Conservation (phyloP, 495 filamentous ascomycete species). For the Parachaetomium inaequale region DNA sequence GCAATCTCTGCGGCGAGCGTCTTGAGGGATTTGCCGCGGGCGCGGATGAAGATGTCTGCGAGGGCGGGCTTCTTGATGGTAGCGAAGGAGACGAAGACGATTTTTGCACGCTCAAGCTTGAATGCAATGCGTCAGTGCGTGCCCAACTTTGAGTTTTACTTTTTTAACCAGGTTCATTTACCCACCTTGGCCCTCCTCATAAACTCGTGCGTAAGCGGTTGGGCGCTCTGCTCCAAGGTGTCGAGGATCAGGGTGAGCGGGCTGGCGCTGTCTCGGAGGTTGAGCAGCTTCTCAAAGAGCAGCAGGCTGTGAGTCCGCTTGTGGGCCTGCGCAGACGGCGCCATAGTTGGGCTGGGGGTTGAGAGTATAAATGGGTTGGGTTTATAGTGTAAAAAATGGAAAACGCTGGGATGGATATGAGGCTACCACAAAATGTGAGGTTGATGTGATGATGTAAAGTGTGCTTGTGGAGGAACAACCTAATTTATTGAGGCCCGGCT, state of each 20-base stretch:
- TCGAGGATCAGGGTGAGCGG: conserved; percentile 85
- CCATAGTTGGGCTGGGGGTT: conserved; percentile 31
- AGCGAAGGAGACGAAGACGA: conserved; percentile 75
- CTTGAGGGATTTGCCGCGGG: conserved; percentile 53
- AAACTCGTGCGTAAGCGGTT: conserved; percentile 68
- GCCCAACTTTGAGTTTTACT: not conserved
- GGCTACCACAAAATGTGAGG: not conserved
- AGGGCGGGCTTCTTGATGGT: conserved; percentile 55
- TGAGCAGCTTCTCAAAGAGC: conserved; percentile 78
- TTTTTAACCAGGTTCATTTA: too few species aligned
- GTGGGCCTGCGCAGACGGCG: conserved; percentile 56
- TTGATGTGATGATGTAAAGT: not conserved
- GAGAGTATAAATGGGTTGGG: not conserved
- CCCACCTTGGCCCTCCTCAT: conserved; percentile 64
- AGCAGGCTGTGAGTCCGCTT: conserved; percentile 82
- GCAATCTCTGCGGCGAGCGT: conserved; percentile 56
- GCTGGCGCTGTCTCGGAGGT: conserved; percentile 70
- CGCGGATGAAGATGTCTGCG: conserved; percentile 61
- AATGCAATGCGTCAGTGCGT: conserved; percentile 3
- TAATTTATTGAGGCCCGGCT: not conserved
- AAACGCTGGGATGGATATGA: not conserved
- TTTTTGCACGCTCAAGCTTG: conserved; percentile 51
- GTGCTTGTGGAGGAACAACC: not conserved
- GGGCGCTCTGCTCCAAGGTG: conserved; percentile 75
- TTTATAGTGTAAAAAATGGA: not conserved